Conservation (phyloP, 2,329 filamentous ascomycete genomes). For the Chaetomium strumarium region DNA sequence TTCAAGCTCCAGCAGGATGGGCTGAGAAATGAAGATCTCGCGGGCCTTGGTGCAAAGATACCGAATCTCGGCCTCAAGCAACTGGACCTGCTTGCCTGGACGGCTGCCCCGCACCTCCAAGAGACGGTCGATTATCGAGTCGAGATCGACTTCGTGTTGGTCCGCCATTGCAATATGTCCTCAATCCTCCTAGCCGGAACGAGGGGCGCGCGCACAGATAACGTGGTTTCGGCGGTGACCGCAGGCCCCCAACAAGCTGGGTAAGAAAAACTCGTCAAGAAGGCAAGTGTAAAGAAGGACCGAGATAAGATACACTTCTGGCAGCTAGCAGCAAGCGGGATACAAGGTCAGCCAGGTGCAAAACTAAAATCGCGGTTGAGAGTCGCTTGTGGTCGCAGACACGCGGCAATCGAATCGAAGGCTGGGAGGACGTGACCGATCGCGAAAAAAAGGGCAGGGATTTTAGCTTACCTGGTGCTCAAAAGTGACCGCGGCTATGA, state of each 20-base stretch:
- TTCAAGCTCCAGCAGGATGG: constrained; percentile 93
- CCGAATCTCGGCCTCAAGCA: constrained; percentile 92
- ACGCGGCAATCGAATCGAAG: neutral
- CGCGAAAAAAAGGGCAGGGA: constrained; percentile 9
- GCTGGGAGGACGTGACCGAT: constrained; percentile 3
- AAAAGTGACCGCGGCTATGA: constrained; percentile 26
- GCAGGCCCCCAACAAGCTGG: constrained; percentile 26
- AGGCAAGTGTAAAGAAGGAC: constrained; percentile 15
- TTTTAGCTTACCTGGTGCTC: constrained; percentile 20
- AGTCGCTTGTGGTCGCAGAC: neutral
- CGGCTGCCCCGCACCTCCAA: constrained; percentile 96
- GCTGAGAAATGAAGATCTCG: constrained; percentile 99
- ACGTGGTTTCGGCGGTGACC: constrained; percentile 22
- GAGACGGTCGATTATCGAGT: constrained; percentile 98
- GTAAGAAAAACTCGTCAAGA: constrained; percentile 15
- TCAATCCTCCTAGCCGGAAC: constrained; percentile 35
- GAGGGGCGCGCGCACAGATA: constrained; percentile 34
- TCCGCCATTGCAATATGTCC: constrained; percentile 48
- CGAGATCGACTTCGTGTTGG: constrained; percentile 88
- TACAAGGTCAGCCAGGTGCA: constrained; percentile 12
- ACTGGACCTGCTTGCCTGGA: constrained; percentile 96
- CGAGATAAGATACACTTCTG: constrained; percentile 24
- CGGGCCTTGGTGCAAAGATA: constrained; percentile 97
- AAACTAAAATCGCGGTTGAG: neutral
- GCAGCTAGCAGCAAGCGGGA: constrained; percentile 9